Conservation (phyloP, 1,284 basidiomycete species). For the Agroathelia rolfsii region DNA sequence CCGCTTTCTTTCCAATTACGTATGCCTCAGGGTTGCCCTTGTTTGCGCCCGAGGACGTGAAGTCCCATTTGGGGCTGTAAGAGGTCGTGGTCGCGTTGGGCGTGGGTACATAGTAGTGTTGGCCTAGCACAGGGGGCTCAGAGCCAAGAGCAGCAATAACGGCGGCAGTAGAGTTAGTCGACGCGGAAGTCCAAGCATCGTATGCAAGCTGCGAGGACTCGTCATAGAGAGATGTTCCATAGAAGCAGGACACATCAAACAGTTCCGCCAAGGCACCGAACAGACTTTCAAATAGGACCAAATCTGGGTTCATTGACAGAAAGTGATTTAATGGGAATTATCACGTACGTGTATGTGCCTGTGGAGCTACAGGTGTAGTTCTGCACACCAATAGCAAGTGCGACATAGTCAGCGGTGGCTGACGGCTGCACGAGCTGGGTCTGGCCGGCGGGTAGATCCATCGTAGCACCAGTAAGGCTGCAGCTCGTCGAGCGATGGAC, state of each 20-base stretch:
- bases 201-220: slow-evolving; percentile 32
- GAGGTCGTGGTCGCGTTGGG: slow-evolving; percentile 32
- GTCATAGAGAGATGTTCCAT: slow-evolving; percentile 27
- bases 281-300: slow-evolving; percentile 14
- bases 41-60: slow-evolving; percentile 29
- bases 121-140: slow-evolving; percentile 30
- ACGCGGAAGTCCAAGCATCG: slow-evolving; percentile 26
- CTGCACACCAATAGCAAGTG: slow-evolving; percentile 27
- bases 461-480: slow-evolving; percentile 12
- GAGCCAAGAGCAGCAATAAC: slow-evolving; percentile 18
- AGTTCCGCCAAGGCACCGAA: slow-evolving; percentile 49
- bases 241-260: slow-evolving; percentile 50
- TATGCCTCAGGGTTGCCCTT: slow-evolving; percentile 35
- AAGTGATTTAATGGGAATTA: background rate
- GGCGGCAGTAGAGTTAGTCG: slow-evolving; percentile 19
- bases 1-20: slow-evolving; percentile 34
- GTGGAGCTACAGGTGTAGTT: slow-evolving; percentile 29
- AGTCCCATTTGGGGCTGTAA: slow-evolving; percentile 50
- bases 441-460: slow-evolving; percentile 17
- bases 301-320: slow-evolving; percentile 14
- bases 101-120: slow-evolving; percentile 47
- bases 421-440: slow-evolving; percentile 25
- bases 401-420: slow-evolving; percentile 18
- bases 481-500: slow-evolving; percentile 7
- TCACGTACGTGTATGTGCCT: slow-evolving; percentile 26